Conservation (phyloP, 2,329 filamentous ascomycete genomes). For the Byssothecium circinans region DNA sequence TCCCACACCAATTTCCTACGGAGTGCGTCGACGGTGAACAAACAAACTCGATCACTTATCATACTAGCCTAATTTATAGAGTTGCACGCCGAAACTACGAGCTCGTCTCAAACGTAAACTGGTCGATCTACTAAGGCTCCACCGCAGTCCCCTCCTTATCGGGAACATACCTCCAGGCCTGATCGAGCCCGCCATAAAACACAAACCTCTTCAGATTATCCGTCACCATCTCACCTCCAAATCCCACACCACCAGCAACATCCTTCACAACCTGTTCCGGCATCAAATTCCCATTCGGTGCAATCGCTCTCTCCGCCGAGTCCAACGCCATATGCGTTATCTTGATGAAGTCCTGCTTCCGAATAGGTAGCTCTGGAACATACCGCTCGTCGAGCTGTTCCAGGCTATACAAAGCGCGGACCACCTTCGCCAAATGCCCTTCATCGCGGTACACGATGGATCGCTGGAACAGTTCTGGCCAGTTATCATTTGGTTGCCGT, state of each 20-base stretch:
- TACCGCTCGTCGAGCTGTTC: conserved; percentile 20
- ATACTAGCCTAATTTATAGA: no score
- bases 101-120: no score
- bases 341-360: conserved; percentile 59
- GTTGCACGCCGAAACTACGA: no score
- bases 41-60: no score
- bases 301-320: conserved; percentile 49
- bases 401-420: conserved; percentile 31
- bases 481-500: no score
- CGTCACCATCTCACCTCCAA: neutral
- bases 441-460: no score
- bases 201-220: neutral
- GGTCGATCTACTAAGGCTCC: no score
- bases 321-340: conserved; percentile 62
- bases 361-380: conserved; percentile 47
- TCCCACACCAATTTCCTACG: no score
- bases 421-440: no score
- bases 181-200: neutral
- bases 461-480: no score
- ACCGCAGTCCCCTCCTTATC: neutral
- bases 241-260: neutral
- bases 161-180: conserved; percentile 1
- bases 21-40: no score
- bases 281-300: neutral
- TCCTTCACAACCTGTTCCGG: neutral